Base-by-base conservation (phyloP, 192 early-diverging fungal species). In the Mortierella claussenii region DNA sequence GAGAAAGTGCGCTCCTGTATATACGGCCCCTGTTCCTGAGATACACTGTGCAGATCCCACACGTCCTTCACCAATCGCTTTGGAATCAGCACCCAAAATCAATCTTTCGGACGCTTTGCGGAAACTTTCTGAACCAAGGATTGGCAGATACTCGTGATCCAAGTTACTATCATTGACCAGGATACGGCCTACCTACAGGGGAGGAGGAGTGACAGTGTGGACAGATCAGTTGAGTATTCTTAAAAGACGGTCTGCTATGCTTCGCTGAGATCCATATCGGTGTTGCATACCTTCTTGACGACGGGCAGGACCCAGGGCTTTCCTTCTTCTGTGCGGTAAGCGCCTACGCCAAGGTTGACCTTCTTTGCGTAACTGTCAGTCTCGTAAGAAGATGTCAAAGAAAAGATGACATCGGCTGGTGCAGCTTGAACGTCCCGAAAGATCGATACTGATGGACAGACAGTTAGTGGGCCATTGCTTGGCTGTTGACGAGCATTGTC, bases 221-320 rank as follows among this genome's bases (percentile, higher is more conserved):
- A 7, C 6, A 20, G 46, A 7, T 48, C 40, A 42, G 40, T 42
- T 42, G n/a, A n/a, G n/a, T n/a, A n/a, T n/a, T n/a, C n/a, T n/a
- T n/a, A n/a, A n/a, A n/a, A n/a, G n/a, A n/a, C n/a, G n/a, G n/a
- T n/a, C n/a, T n/a, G n/a, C n/a, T n/a, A n/a, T n/a, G n/a, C n/a
- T n/a, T n/a, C n/a, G n/a, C n/a, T n/a, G n/a, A n/a, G n/a, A n/a
- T n/a, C n/a, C n/a, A n/a, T n/a, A n/a, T n/a, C n/a, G n/a, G n/a
- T n/a, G n/a, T 7, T 42, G 11, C 36, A 23, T 68, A 93, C 93
- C 89, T 96, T 96, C 58, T 83, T 86, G 24, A 99, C 96, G 28
- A 96, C 95, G 10, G 95, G 95, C 7, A 99, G 87, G 7, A 97
- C 85, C 92, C 94, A 99, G 23, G 97, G 97, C 80, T 96, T 94